Percentiles rank a stretch among this genome's conserved stretches.
Evolutionary conservation across 192 early-diverging fungal species (phyloP).

Genomic region (Entomortierella lignicola): DNA sequence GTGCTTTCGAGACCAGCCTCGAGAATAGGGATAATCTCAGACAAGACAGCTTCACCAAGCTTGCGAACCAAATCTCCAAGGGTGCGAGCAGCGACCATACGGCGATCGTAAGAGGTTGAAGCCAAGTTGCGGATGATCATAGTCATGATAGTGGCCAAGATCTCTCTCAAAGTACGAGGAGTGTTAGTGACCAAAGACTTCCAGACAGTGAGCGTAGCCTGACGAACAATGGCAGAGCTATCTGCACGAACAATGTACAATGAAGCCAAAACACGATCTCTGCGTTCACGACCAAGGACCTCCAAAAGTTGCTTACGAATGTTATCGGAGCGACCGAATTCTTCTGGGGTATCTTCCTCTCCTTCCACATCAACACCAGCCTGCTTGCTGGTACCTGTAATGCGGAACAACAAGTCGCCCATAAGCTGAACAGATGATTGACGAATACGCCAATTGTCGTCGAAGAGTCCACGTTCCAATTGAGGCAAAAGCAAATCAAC

Average conservation of each 20-base stretch:
- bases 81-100: conserved; percentile 89
- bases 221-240: conserved; percentile 83
- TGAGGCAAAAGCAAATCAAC: conserved; percentile 92
- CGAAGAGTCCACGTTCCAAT: conserved; percentile 88
- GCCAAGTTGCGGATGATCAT: conserved; percentile 88
- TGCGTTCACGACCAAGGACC: conserved; percentile 88
- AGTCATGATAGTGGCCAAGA: conserved; percentile 90
- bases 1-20: conserved; percentile 78
- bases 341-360: conserved; percentile 71
- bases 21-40: conserved; percentile 93
- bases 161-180: conserved; percentile 96
- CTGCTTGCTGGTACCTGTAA: conserved; percentile 82
- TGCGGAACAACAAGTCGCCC: conserved; percentile 93
- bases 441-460: conserved; percentile 97
- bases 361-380: conserved; percentile 62
- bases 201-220: conserved; percentile 92
- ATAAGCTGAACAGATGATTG: conserved; percentile 94
- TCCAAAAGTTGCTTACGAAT: conserved; percentile 77
- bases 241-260: conserved; percentile 95
- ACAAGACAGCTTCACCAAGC: conserved; percentile 90
- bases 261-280: conserved; percentile 86
- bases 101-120: conserved; percentile 79
- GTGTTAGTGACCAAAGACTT: conserved; percentile 96
- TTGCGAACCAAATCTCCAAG: conserved; percentile 95
- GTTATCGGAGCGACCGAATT: conserved; percentile 66